Conservation (phyloP, 345 rosid species). For the Boechera retrofracta region DNA sequence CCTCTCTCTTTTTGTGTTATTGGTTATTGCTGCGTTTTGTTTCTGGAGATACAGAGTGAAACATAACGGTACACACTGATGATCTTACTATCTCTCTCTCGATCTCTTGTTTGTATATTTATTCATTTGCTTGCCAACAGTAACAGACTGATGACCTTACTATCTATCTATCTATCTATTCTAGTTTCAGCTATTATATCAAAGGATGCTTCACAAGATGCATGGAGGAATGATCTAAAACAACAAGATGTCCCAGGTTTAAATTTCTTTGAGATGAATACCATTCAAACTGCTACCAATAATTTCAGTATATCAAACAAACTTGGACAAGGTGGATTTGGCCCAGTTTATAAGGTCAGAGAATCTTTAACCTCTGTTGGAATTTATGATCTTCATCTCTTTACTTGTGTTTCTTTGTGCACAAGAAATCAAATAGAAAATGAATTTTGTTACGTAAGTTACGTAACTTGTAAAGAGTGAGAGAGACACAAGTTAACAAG, state of each 20-base stretch:
- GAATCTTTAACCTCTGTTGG: not conserved
- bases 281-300: conserved; percentile 11
- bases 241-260: conserved; percentile 4
- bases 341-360: conserved; percentile 30
- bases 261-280: conserved; percentile 5
- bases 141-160: not conserved
- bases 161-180: not conserved
- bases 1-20: not conserved
- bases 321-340: conserved; percentile 40
- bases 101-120: too few species aligned
- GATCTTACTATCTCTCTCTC: not conserved
- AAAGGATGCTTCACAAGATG: not conserved
- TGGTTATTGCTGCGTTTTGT: not conserved
- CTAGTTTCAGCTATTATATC: not conserved
- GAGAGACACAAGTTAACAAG: too few species aligned
- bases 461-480: too few species aligned
- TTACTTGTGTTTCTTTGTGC: too few species aligned
- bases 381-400: too few species aligned
- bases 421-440: too few species aligned
- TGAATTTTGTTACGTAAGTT: too few species aligned
- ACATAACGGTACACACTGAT: conserved; percentile 11
- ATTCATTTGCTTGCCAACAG: too few species aligned
- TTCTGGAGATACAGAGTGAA: conserved; percentile 1
- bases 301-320: conserved; percentile 23
- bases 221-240: not conserved